phyloP scores from a whole-genome alignment of 768 basidiomycete species.

The Leucosporidium yakuticum region DNA sequence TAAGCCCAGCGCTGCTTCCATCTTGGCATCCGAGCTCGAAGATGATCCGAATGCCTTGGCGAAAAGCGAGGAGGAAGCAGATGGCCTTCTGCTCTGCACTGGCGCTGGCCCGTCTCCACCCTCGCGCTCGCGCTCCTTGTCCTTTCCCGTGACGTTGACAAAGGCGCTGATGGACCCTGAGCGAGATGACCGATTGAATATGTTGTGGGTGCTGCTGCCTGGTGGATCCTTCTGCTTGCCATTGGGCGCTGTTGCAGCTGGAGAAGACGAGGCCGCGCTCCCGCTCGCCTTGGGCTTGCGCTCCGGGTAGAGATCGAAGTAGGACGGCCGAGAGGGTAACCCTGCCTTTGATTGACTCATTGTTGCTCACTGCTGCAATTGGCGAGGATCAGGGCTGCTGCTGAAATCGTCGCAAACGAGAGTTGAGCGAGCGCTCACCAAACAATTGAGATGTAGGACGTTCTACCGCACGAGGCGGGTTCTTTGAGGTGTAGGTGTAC shows the following conservation, averaged over 20 bases:
- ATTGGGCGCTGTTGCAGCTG: not conserved
- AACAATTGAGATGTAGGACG: too few species aligned
- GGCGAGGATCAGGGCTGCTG: too few species aligned
- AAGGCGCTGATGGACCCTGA: not conserved
- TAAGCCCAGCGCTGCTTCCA: not conserved
- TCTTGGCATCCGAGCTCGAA: not conserved
- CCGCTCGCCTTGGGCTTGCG: not conserved
- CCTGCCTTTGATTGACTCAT: too few species aligned
- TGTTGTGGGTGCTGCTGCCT: not conserved
- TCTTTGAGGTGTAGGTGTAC: too few species aligned
- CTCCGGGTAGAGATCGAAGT: not conserved
- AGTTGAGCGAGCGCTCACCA: too few species aligned
- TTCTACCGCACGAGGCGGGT: too few species aligned
- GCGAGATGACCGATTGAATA: not conserved
- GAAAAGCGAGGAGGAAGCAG: not conserved
- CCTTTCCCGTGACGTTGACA: not conserved
- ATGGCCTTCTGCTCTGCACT: not conserved
- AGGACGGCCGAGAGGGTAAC: not conserved
- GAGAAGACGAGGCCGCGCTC: not conserved
- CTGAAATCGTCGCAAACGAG: too few species aligned
- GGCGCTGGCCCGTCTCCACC: not conserved
- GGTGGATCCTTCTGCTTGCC: not conserved
- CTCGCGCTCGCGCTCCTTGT: not conserved
- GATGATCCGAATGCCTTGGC: not conserved
- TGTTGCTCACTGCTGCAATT: too few species aligned